Conservation (phyloP, 805 yeast genomes). For the Ogataea parapolymorpha region DNA sequence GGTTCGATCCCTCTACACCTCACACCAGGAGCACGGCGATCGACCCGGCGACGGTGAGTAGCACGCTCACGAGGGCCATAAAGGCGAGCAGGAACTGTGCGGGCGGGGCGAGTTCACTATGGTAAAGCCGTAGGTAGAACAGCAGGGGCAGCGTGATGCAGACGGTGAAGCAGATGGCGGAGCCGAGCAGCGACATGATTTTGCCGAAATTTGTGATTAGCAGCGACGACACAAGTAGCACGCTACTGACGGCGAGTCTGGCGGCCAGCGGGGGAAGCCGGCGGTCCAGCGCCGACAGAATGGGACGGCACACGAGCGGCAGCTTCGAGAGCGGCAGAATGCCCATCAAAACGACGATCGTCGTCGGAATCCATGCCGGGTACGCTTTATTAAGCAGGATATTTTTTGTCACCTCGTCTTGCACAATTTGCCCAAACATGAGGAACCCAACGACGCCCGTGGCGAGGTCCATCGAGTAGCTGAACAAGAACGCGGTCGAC, state of each 20-base stretch:
- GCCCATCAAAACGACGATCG: slow-evolving; percentile 70
- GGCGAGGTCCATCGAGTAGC: slow-evolving; percentile 55
- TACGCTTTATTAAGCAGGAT: slow-evolving; percentile 43
- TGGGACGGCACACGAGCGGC: slow-evolving; percentile 80
- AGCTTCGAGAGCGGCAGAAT: slow-evolving; percentile 79
- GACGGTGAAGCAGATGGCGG: slow-evolving; percentile 73
- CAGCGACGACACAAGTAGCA: slow-evolving; percentile 58
- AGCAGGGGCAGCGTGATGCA: slow-evolving; percentile 76
- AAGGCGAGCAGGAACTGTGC: slow-evolving; percentile 40
- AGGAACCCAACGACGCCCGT: slow-evolving; percentile 67
- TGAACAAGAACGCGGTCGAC: slow-evolving; percentile 55
- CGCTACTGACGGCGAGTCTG: slow-evolving; percentile 48
- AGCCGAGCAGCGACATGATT: slow-evolving; percentile 77
- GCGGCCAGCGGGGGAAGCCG: slow-evolving; percentile 20
- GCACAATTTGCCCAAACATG: slow-evolving; percentile 50
- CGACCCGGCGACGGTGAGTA: slow-evolving; percentile 58
- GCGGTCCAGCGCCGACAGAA: slow-evolving; percentile 64
- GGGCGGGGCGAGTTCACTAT: slow-evolving; percentile 36
- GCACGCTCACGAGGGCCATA: slow-evolving; percentile 43
- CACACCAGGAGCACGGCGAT: slow-evolving; percentile 41
- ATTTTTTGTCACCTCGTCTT: slow-evolving; percentile 51
- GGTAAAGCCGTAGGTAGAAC: slow-evolving; percentile 63
- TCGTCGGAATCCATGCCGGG: slow-evolving; percentile 44
- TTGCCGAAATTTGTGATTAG: slow-evolving; percentile 76
- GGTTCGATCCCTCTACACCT: slow-evolving; percentile 10